phyloP scores from a whole-genome alignment of 129 eudicot species.

The Artemisia argyi region DNA sequence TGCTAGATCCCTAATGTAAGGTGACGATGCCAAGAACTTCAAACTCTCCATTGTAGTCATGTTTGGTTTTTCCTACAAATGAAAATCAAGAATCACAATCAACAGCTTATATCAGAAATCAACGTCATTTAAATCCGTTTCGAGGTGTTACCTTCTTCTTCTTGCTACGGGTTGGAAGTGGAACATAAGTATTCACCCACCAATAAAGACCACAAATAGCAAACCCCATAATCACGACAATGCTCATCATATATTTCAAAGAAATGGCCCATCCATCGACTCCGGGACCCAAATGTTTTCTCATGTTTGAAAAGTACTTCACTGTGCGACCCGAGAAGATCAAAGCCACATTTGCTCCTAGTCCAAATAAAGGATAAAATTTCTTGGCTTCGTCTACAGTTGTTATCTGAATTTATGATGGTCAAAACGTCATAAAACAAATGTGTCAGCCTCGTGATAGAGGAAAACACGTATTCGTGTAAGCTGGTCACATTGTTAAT shows the following conservation, averaged over 20 bases:
- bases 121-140: background rate
- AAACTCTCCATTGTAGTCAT: slow-evolving; percentile 99
- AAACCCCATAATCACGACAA: slow-evolving; percentile 87
- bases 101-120: background rate
- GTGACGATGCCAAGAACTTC: slow-evolving; percentile 86
- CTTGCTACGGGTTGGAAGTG: slow-evolving; percentile 87
- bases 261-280: slow-evolving; percentile 99
- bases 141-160: slow-evolving; percentile 80
- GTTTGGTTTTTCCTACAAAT: slow-evolving; percentile 75
- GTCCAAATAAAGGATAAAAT: slow-evolving; percentile 96
- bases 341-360: slow-evolving; percentile 96
- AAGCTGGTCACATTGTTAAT: too few species aligned
- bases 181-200: slow-evolving; percentile 93
- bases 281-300: slow-evolving; percentile 84
- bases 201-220: slow-evolving; percentile 81
- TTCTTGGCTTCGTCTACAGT: slow-evolving; percentile 95
- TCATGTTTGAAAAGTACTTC: slow-evolving; percentile 87
- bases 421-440: slow-evolving; percentile 10
- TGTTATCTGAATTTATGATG: slow-evolving; percentile 61
- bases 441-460: background rate
- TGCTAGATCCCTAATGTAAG: slow-evolving; percentile 94
- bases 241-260: slow-evolving; percentile 92
- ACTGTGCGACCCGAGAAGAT: slow-evolving; percentile 97
- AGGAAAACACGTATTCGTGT: background rate
- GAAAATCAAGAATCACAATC: background rate